Base-by-base conservation (phyloP, 768 basidiomycete genomes). In the Tricholoma sp. region DNA sequence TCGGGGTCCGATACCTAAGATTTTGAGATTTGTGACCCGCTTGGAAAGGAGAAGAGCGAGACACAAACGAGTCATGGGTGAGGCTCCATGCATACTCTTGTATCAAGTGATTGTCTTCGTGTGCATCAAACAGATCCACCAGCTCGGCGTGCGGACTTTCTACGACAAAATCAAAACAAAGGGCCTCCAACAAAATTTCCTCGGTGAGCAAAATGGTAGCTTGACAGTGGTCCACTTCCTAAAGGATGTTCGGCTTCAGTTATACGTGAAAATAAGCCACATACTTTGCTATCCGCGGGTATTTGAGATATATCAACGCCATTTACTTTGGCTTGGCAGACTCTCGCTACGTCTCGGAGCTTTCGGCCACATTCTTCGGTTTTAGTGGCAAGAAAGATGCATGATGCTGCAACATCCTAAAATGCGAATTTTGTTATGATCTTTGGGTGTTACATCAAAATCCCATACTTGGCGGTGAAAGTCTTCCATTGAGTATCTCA, bases 341-440 rank as follows among this genome's bases (percentile, higher is more conserved):
- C 81, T 60, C 80, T 80, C 8, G 91, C 88, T 24, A 93, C 89
- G 63, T 94, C 91, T n/a, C 87, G 79, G 12, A 94, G 79, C 66
- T 93, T 94, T 52, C 91, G 77, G 33, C 89, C 89, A 61, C 89
- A 92, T 70, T 94, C 91, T 68, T 94, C 91, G 1, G 90, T 93
- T 69, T 94, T 94, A n/a, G 91, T 91, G 0, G 91, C 89, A 56
- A 94, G 79, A 65, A 94, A 94, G 58, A 94, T 83, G 68, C 90
- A 93, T 4, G 91, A 79, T 11, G 89, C 91, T 29, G 92, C 91
- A 41, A 91, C 85, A 61, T 91, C 86, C 91, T 94, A 59, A 50
- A 57, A 36, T 29, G 49, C 52, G 49, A 59, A n/a, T n/a, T 54
- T 29, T 59, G 41, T 53, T 53, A 50, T 36, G 59, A 56, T 59